A percentile compares a stretch with the other conserved stretches of the same genome.
These are phyloP conservation scores for Protomyces inouyei DNA, from an alignment of 1,139 yeast species.

Conservation along the genomic window DNA sequence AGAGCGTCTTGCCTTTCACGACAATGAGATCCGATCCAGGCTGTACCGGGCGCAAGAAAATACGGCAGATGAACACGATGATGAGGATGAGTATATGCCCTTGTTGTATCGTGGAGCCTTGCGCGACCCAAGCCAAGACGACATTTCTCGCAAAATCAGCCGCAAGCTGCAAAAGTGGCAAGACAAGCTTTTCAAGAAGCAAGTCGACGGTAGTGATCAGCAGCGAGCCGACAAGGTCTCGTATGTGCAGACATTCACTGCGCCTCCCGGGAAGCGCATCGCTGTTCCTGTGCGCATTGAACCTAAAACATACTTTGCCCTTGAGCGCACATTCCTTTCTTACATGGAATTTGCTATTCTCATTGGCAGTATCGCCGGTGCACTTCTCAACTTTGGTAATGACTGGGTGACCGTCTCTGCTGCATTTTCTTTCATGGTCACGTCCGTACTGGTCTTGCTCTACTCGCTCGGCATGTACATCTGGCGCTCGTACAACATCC, in stretches of 20 bases:
- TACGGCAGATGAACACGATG: slow-evolving; percentile 21
- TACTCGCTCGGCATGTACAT: slow-evolving; percentile 74
- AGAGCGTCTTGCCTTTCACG: slow-evolving; percentile 34
- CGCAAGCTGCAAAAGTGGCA: background rate
- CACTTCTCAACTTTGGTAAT: slow-evolving; percentile 88
- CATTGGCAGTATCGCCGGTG: slow-evolving; percentile 90
- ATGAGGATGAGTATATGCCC: slow-evolving; percentile 23
- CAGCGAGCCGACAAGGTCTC: slow-evolving; percentile 16
- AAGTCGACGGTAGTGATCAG: slow-evolving; percentile 2
- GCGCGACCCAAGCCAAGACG: slow-evolving; percentile 17
- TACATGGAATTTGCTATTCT: slow-evolving; percentile 96
- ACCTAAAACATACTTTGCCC: slow-evolving; percentile 97
- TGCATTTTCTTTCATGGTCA: slow-evolving; percentile 79
- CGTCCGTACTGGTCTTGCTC: slow-evolving; percentile 66
- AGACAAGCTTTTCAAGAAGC: slow-evolving; percentile 4
- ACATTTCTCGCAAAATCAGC: slow-evolving; percentile 7
- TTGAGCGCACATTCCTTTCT: slow-evolving; percentile 93
- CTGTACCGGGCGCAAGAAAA: slow-evolving; percentile 9
- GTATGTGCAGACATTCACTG: slow-evolving; percentile 30
- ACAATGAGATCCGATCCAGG: slow-evolving; percentile 17
- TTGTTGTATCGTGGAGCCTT: slow-evolving; percentile 12
- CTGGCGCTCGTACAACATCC: slow-evolving; percentile 76
- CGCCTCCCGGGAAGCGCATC: slow-evolving; percentile 82
- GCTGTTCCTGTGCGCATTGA: slow-evolving; percentile 97
- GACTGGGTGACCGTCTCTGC: slow-evolving; percentile 63